Conservation (phyloP, 2,329 filamentous ascomycete species). For the Magnaporthiopsis incrustans region DNA sequence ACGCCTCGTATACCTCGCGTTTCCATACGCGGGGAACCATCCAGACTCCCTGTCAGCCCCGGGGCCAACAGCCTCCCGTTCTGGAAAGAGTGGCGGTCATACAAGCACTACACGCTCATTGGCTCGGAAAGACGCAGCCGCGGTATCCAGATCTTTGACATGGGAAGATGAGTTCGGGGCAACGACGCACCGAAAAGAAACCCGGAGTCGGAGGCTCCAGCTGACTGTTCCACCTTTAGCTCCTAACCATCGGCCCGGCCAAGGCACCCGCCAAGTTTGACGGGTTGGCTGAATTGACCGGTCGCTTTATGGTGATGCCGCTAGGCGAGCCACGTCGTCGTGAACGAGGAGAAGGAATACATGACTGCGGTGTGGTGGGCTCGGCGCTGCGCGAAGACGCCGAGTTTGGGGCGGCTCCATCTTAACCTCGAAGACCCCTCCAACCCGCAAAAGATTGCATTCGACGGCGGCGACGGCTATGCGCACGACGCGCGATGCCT, state of each 20-base stretch:
- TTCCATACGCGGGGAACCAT: not conserved
- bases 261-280: too few relatives aligned
- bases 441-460: conserved; percentile 45
- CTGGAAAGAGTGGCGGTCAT: conserved; percentile 14
- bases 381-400: conserved; percentile 23
- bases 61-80: conserved; percentile 23
- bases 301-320: conserved; percentile 14
- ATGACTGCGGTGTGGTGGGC: conserved; percentile 35
- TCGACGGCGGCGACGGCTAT: conserved; percentile 47
- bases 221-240: conserved; percentile 12
- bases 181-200: too few relatives aligned
- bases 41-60: too few relatives aligned
- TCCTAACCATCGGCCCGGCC: conserved; percentile 24
- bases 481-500: conserved; percentile 50
- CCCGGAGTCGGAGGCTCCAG: too few relatives aligned
- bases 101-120: conserved; percentile 27
- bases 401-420: conserved; percentile 28
- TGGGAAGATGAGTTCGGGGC: conserved; percentile 39
- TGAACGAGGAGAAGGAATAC: conserved; percentile 21
- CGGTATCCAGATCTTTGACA: conserved; percentile 55
- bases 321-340: not conserved
- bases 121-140: conserved; percentile 37
- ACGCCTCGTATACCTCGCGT: not conserved
- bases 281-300: conserved; percentile 18
- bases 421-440: conserved; percentile 47